Percentiles rank a stretch among this genome's conserved stretches.
Conservation (phyloP, 176 grass and related monocot genomes). For the Stipa capillata region DNA sequence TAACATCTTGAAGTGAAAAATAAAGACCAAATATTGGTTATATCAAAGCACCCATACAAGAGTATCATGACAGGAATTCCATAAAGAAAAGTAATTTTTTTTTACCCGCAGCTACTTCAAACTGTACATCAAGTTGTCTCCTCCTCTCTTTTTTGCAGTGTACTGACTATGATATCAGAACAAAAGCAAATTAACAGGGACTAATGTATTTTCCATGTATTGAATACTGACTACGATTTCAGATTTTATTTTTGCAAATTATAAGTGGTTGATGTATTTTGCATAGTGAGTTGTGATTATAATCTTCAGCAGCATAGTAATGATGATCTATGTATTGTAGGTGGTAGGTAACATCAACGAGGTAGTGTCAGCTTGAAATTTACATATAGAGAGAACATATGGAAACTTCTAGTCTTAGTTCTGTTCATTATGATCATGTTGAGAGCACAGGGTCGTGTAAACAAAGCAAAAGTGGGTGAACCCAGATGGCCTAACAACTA, state of each 20-base stretch:
- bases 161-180: not conserved
- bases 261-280: not conserved
- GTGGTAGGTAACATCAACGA: not conserved
- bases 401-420: not conserved
- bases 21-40: not conserved
- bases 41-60: not conserved
- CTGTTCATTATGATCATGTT: not conserved
- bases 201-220: not conserved
- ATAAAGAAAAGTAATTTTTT: too few species aligned
- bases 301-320: not conserved
- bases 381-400: not conserved
- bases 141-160: not conserved
- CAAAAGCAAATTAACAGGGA: not conserved
- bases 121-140: not conserved
- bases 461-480: not conserved
- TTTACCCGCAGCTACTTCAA: too few species aligned
- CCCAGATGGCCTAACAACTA: not conserved
- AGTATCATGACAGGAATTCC: not conserved
- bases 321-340: not conserved
- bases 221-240: not conserved
- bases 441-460: not conserved
- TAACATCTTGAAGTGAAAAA: not conserved
- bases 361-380: not conserved
- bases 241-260: not conserved
- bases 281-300: not conserved